These are phyloP conservation scores for Castanospermum australe DNA, from an alignment of 306 rosid genomes.

Conservation along the genomic window DNA sequence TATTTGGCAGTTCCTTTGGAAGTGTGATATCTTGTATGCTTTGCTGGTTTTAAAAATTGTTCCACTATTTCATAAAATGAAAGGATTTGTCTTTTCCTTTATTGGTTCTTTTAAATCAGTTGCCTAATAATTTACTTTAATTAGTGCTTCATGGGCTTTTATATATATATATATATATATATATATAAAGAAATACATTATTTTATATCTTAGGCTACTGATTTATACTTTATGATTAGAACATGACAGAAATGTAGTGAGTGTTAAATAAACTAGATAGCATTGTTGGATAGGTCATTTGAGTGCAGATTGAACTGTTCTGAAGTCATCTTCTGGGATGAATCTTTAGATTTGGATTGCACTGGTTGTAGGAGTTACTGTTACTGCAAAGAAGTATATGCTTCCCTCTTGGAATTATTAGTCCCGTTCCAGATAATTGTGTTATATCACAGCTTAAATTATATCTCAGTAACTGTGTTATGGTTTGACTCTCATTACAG, in stretches of 20 bases:
- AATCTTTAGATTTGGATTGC: background rate
- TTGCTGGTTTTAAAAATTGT: background rate
- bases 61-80: background rate
- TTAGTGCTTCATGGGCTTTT: background rate
- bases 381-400: background rate
- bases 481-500: slow-evolving; percentile 42
- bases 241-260: background rate
- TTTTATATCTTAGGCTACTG: background rate
- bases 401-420: background rate
- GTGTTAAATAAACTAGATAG: background rate
- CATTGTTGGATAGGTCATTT: background rate
- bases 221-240: background rate
- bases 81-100: background rate
- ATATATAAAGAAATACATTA: background rate
- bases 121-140: background rate
- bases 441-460: background rate
- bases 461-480: background rate
- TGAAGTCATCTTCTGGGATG: background rate
- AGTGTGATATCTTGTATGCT: background rate
- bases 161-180: background rate
- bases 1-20: background rate
- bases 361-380: background rate
- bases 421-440: slow-evolving; percentile 2
- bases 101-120: background rate
- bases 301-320: background rate